These are phyloP conservation scores for Diaporthe velutina DNA, from an alignment of 2,329 filamentous ascomycete genomes.

Conservation along the genomic window DNA sequence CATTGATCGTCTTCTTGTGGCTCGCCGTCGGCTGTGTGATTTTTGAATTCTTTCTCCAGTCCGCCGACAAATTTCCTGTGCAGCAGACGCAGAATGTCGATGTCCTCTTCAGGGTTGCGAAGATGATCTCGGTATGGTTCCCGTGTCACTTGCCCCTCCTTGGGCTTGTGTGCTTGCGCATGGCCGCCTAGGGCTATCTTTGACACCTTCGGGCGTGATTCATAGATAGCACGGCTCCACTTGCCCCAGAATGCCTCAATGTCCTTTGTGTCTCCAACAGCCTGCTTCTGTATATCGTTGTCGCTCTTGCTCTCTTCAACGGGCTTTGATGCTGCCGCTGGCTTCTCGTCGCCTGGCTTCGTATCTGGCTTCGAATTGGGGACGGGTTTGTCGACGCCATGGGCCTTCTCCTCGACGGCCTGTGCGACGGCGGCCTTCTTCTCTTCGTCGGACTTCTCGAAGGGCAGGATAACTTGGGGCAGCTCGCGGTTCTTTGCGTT, in stretches of 20 bases:
- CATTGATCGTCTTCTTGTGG: constrained; percentile 48
- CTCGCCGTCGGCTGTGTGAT: constrained; percentile 46
- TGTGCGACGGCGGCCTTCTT: constrained; percentile 19
- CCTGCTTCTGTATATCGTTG: not conserved
- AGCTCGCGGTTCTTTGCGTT: constrained; percentile 37
- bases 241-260: constrained; percentile 36
- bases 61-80: constrained; percentile 55
- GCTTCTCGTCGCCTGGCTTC: constrained; percentile 15
- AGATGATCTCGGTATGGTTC: constrained; percentile 35
- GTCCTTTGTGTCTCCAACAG: constrained; percentile 33
- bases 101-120: constrained; percentile 30
- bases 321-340: constrained; percentile 10
- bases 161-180: constrained; percentile 34
- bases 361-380: not conserved
- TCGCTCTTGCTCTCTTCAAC: not conserved
- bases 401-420: constrained; percentile 14
- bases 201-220: constrained; percentile 29
- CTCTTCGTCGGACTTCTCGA: constrained; percentile 20
- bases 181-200: constrained; percentile 32
- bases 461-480: constrained; percentile 38
- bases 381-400: not conserved
- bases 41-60: constrained; percentile 46
- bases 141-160: constrained; percentile 31
- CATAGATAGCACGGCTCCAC: constrained; percentile 38
- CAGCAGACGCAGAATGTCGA: constrained; percentile 28